Conservation (phyloP, 345 rosid species). For the Turritis glabra region DNA sequence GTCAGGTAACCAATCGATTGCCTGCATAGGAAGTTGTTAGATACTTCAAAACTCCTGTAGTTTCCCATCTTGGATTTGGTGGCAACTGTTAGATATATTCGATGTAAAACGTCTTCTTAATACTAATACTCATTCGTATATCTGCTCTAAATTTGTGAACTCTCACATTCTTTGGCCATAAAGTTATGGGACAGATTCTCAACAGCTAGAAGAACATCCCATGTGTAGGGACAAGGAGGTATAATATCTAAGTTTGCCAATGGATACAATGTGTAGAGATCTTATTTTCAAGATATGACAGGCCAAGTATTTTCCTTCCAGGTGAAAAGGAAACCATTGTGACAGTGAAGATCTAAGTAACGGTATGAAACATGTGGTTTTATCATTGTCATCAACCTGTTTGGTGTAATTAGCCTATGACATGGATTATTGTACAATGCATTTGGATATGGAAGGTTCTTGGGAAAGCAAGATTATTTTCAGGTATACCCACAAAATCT, state of each 20-base stretch:
- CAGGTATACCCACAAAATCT: constrained; percentile 43
- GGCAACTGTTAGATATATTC: not conserved
- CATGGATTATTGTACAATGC: constrained; percentile 36
- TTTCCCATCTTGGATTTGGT: constrained; percentile 6
- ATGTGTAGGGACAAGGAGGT: constrained; percentile 60
- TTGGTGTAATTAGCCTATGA: constrained; percentile 19
- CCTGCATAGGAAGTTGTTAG: not conserved
- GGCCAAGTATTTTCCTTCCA: constrained; percentile 1
- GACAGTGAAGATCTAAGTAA: constrained; percentile 18
- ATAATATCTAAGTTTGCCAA: constrained; percentile 33
- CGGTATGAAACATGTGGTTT: constrained; percentile 19
- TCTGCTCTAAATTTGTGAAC: not conserved
- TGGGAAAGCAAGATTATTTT: constrained; percentile 33
- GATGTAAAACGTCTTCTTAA: not conserved
- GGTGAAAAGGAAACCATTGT: constrained; percentile 8
- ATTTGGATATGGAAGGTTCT: constrained; percentile 23
- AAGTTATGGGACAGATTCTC: constrained; percentile 56
- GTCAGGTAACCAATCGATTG: not conserved
- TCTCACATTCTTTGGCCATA: constrained; percentile 21
- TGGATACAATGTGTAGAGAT: not conserved
- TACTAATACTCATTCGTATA: not conserved
- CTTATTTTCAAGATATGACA: constrained; percentile 9
- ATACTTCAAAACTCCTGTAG: not conserved
- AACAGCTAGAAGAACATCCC: constrained; percentile 58
- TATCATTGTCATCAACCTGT: constrained; percentile 21